phyloP scores from a whole-genome alignment of 176 grass and related monocot species.

The Oryza glaberrima region DNA sequence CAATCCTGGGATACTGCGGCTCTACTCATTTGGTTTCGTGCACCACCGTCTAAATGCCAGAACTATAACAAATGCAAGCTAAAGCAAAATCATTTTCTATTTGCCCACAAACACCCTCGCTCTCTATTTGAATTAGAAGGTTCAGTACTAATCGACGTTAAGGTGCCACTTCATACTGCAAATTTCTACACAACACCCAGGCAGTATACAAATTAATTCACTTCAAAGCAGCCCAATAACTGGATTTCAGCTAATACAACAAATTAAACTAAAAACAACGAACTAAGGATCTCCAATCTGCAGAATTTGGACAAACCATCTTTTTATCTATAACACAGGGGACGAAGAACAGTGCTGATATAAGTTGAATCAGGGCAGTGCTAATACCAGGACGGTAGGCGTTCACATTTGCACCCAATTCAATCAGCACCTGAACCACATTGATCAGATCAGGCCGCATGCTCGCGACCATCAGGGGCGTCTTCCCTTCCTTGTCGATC shows the following conservation, averaged over 20 bases:
- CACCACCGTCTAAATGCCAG: neutral
- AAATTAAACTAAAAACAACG: neutral
- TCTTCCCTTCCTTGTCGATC: conserved; percentile 97
- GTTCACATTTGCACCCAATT: conserved; percentile 88
- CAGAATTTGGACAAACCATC: neutral
- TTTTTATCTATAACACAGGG: neutral
- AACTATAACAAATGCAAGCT: neutral
- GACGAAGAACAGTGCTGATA: neutral
- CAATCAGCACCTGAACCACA: conserved; percentile 67
- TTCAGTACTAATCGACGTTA: neutral
- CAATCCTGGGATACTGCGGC: neutral
- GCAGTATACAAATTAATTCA: neutral
- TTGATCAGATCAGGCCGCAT: conserved; percentile 73
- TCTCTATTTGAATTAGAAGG: neutral
- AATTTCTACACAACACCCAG: neutral
- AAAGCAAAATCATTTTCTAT: neutral
- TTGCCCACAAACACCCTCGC: neutral
- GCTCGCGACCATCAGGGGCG: conserved; percentile 77
- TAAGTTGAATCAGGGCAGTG: no score
- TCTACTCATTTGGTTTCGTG: neutral
- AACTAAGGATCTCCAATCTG: neutral
- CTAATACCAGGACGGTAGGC: conserved; percentile 72
- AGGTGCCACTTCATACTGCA: neutral
- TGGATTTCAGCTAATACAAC: neutral
- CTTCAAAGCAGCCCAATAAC: neutral